Evolutionary conservation across 2,329 filamentous ascomycete species (phyloP).

Genomic region (Stenocarpella maydis): DNA sequence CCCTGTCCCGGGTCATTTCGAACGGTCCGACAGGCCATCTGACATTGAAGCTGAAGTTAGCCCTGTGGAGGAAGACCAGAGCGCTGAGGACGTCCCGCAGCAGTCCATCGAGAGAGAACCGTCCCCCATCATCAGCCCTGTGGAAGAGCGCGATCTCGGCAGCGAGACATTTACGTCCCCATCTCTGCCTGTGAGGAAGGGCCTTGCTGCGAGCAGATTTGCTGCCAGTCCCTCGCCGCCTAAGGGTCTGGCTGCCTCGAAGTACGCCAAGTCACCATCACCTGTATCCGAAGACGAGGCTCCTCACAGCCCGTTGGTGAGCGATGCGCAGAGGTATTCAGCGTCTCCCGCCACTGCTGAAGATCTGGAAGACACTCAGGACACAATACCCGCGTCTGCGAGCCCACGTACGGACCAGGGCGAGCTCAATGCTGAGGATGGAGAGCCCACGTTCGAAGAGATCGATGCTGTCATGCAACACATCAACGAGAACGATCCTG

Average conservation of each 20-base stretch:
- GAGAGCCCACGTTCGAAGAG: conserved; percentile 74
- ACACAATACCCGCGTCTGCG: conserved; percentile 42
- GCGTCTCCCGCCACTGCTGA: conserved; percentile 39
- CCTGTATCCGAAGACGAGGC: conserved; percentile 38
- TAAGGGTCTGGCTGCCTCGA: conserved; percentile 56
- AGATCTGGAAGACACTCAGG: conserved; percentile 45
- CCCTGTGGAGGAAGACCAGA: conserved; percentile 19
- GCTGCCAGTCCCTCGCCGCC: conserved; percentile 43
- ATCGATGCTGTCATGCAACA: conserved; percentile 94
- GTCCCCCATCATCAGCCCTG: conserved; percentile 27
- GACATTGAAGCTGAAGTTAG: conserved; percentile 23
- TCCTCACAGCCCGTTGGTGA: conserved; percentile 24
- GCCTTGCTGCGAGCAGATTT: conserved; percentile 45
- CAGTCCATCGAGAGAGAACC: conserved; percentile 44
- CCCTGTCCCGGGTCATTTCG: conserved; percentile 35
- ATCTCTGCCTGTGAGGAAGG: conserved; percentile 39
- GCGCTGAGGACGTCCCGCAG: conserved; percentile 36
- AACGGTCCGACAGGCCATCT: conserved; percentile 24
- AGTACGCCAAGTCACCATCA: conserved; percentile 52
- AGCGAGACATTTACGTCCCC: conserved; percentile 28
- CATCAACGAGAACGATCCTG: conserved; percentile 76
- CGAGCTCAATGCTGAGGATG: conserved; percentile 38
- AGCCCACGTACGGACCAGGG: conserved; percentile 41
- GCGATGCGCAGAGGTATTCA: conserved; percentile 36
- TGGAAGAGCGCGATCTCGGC: not conserved